phyloP scores from a whole-genome alignment of 805 yeast genomes.

The Blastobotrys terrestris region DNA sequence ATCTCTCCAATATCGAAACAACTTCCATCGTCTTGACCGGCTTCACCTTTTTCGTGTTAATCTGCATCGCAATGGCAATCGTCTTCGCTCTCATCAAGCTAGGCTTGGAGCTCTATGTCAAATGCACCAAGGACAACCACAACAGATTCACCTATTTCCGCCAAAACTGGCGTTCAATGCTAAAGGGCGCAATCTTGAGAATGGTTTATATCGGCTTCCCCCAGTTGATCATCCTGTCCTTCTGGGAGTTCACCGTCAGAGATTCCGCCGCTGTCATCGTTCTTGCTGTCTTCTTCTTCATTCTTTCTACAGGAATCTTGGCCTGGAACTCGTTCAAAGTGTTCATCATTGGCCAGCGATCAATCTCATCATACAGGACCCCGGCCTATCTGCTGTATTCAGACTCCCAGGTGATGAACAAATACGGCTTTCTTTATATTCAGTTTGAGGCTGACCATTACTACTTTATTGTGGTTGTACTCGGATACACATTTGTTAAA shows the following conservation, averaged over 20 bases:
- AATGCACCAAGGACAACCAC: conserved; percentile 32
- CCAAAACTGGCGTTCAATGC: conserved; percentile 48
- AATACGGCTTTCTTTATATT: conserved; percentile 84
- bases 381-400: conserved; percentile 88
- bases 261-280: conserved; percentile 90
- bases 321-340: conserved; percentile 64
- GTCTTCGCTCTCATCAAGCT: conserved; percentile 51
- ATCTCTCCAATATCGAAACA: conserved; percentile 67
- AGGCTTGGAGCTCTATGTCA: conserved; percentile 27
- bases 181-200: conserved; percentile 76
- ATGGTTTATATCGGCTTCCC: conserved; percentile 81
- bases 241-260: conserved; percentile 77
- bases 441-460: conserved; percentile 77
- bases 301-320: conserved; percentile 55
- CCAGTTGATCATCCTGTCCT: conserved; percentile 67
- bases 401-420: conserved; percentile 60
- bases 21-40: conserved; percentile 83
- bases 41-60: conserved; percentile 73
- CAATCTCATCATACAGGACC: conserved; percentile 57
- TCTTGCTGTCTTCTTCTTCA: conserved; percentile 63
- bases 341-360: conserved; percentile 51
- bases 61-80: conserved; percentile 66
- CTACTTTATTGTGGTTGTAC: conserved; percentile 71
- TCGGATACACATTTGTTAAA: conserved; percentile 58
- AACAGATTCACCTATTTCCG: conserved; percentile 45